phyloP scores from a whole-genome alignment of 345 rosid species.

The Lumnitzera littorea region DNA sequence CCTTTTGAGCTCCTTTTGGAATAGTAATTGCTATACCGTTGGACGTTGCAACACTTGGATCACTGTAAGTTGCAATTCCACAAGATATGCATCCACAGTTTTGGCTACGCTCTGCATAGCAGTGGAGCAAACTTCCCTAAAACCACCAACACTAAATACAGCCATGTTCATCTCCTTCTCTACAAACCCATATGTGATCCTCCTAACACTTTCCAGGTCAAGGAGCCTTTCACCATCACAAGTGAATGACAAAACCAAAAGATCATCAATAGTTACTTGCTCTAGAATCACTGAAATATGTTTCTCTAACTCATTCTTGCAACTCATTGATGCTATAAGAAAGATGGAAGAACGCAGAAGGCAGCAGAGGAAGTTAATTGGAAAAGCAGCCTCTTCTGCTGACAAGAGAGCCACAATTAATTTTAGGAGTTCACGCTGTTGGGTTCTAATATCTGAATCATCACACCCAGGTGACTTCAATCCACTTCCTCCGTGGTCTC shows the following conservation, averaged over 20 bases:
- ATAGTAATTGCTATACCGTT: conserved; percentile 73
- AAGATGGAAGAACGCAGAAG: conserved; percentile 77
- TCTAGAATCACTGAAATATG: conserved; percentile 64
- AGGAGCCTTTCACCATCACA: conserved; percentile 76
- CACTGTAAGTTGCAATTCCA: conserved; percentile 59
- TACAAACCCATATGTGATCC: conserved; percentile 54
- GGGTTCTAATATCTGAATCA: conserved; percentile 29
- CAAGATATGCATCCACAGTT: conserved; percentile 66
- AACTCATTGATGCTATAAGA: conserved; percentile 41
- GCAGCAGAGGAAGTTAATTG: conserved; percentile 75
- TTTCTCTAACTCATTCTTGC: conserved; percentile 79
- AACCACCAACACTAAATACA: conserved; percentile 65
- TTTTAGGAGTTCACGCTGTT: conserved; percentile 55
- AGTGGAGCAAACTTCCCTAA: conserved; percentile 35
- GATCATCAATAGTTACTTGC: conserved; percentile 71
- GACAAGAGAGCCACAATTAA: conserved; percentile 64
- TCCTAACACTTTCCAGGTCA: conserved; percentile 78
- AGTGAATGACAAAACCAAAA: conserved; percentile 66
- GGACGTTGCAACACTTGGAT: conserved; percentile 68
- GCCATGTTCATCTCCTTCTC: conserved; percentile 84
- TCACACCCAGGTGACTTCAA: conserved; percentile 23
- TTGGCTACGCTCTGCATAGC: conserved; percentile 63
- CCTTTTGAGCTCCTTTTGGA: conserved; percentile 64
- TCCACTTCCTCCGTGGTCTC: conserved; percentile 70
- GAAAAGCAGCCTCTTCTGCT: conserved; percentile 62